Percentiles rank a stretch among this genome's conserved stretches.
Evolutionary conservation across 257 asterid species (phyloP).

Genomic region (Striga asiatica): DNA sequence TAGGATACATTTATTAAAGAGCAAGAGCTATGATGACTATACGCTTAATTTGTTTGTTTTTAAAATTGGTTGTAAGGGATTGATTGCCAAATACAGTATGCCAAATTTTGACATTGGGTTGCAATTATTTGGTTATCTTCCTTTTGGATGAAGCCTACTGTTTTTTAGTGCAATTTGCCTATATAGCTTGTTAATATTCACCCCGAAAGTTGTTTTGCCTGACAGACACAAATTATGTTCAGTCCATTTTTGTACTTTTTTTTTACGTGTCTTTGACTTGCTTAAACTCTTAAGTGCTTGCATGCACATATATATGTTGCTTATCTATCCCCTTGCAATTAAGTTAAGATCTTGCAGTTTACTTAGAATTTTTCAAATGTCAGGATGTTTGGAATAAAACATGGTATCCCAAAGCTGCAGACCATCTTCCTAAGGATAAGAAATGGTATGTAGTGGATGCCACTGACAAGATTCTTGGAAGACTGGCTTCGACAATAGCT

Average conservation of each 20-base stretch:
- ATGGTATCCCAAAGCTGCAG: conserved; percentile 92
- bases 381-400: conserved; percentile 92
- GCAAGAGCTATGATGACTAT: background rate
- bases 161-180: background rate
- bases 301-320: background rate
- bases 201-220: background rate
- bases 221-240: background rate
- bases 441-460: conserved; percentile 93
- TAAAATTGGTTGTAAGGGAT: background rate
- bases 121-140: background rate
- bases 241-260: background rate
- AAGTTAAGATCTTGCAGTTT: background rate
- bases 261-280: background rate
- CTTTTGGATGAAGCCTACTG: background rate
- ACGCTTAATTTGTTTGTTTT: too few species aligned
- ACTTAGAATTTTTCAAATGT: conserved; percentile 15
- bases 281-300: background rate
- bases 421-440: conserved; percentile 72
- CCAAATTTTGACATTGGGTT: background rate
- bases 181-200: background rate
- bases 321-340: background rate
- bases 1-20: background rate
- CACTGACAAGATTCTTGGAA: conserved; percentile 78
- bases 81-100: background rate
- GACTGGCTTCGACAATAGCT: conserved; percentile 88